Evolutionary conservation across 208 protist species (phyloP), one percentile per base, ranked within the genome.

Genomic region (Acanthamoeba sp.): DNA sequence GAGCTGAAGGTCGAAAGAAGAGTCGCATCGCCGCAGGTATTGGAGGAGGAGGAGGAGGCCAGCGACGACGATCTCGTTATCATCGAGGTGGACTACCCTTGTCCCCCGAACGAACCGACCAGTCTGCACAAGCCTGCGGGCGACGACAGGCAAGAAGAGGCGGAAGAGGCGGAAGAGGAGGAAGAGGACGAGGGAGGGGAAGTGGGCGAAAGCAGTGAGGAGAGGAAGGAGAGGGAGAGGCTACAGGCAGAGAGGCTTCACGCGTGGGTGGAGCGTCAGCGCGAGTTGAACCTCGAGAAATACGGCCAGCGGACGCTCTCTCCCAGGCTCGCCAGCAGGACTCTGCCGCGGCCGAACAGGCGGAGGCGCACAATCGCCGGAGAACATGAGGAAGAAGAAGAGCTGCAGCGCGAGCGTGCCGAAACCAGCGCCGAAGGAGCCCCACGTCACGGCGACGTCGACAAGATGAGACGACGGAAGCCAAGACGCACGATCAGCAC

Each of bases 261-360:
- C 4, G 42, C 38, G 40, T 87, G 78, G 78, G 38, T 87, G 27
- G 42, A 57, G 42, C 38, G 78, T 9, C 22, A 57, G 78, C 78
- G 42, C 1, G 45, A 87, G n/a, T 4, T 40, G 42, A 87, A 87
- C 48, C 45, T 87, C 27, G 0, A 32, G 78, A 24, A 34, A 27
- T 87, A 45, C n/a, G 78, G 78, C 6, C 78, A 87, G 78, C 78
- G 24, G 10, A 59, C 78, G 12, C 78, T 87, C 27, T 40, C 45
- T 18, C 78, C 78, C 24, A 6, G 22, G 18, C 78, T 27, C 40
- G 10, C 73, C 9, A 20, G 40, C 73, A 80, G 29, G 40, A 16
- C n/a, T n/a, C 16, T 9, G 5, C 59, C 20, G n/a, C 16, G 16
- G 59, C 10, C 59, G 59, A 66, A 29, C 24, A 66, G n/a, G 20